phyloP scores from a whole-genome alignment of 768 basidiomycete species.

The Glaciozyma antarctica region DNA sequence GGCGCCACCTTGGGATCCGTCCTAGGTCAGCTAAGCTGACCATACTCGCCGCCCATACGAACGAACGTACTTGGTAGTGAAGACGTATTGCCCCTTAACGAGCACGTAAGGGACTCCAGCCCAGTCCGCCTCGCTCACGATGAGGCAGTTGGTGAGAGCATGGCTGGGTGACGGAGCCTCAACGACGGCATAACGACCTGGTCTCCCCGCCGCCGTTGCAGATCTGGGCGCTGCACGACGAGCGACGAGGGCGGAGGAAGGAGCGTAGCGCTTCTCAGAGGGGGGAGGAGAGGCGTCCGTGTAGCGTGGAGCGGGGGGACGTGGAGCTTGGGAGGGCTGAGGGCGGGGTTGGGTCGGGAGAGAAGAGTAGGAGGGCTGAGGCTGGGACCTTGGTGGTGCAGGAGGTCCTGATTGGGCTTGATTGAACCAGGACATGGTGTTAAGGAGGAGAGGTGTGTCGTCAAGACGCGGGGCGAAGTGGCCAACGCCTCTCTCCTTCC shows the following conservation, averaged over 20 bases:
- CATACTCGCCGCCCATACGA: too few relatives aligned
- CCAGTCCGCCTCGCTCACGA: slow-evolving; percentile 73
- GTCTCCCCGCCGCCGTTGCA: not conserved
- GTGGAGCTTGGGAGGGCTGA: slow-evolving; percentile 1
- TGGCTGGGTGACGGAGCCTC: slow-evolving; percentile 25
- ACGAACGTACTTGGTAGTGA: slow-evolving; percentile 60
- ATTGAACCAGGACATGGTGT: slow-evolving; percentile 1
- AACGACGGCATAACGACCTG: slow-evolving; percentile 24
- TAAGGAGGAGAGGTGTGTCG: too few relatives aligned
- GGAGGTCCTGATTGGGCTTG: not conserved
- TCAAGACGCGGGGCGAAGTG: too few relatives aligned
- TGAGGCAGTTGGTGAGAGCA: slow-evolving; percentile 69
- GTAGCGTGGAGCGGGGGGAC: not conserved
- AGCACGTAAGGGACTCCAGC: slow-evolving; percentile 60
- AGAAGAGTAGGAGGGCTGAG: not conserved
- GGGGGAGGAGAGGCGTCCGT: not conserved
- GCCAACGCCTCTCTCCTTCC: too few relatives aligned
- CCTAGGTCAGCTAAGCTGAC: slow-evolving; percentile 11
- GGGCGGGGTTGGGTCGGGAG: slow-evolving; percentile 6
- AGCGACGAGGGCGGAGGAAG: not conserved
- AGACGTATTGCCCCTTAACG: slow-evolving; percentile 59
- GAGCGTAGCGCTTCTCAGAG: not conserved
- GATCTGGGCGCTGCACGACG: not conserved
- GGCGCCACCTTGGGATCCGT: slow-evolving; percentile 50
- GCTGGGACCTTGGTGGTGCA: not conserved